These are phyloP conservation scores for Phytophthora litchii DNA, from an alignment of 352 stramenopile genomes.

Conservation along the genomic window DNA sequence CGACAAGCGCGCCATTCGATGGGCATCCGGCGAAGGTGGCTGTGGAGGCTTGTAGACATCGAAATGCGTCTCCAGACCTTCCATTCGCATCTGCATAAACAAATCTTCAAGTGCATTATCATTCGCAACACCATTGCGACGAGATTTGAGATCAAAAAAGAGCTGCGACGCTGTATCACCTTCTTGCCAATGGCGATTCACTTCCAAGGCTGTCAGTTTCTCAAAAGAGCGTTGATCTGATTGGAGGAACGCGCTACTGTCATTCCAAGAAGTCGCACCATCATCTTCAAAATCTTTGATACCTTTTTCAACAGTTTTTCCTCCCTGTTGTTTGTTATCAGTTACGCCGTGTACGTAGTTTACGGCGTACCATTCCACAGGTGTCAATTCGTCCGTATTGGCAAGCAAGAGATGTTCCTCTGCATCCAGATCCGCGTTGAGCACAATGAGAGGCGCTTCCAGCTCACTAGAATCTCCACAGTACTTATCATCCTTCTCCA, in stretches of 20 bases:
- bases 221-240: conserved; percentile 54
- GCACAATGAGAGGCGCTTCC: conserved; percentile 52
- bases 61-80: conserved; percentile 64
- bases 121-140: conserved; percentile 7
- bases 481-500: conserved; percentile 59
- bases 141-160: conserved; percentile 40
- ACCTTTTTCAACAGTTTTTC: conserved; percentile 21
- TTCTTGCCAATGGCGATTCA: conserved; percentile 48
- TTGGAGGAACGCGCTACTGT: conserved; percentile 27
- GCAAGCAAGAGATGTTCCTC: conserved; percentile 84
- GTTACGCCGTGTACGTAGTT: conserved; percentile 71
- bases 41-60: conserved; percentile 59
- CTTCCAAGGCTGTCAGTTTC: conserved; percentile 37
- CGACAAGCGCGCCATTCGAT: conserved; percentile 12
- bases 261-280: conserved; percentile 5
- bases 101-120: conserved; percentile 47
- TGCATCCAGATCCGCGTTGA: conserved; percentile 74
- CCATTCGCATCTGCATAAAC: conserved; percentile 54
- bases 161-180: conserved; percentile 45
- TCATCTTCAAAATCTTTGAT: conserved; percentile 26
- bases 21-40: conserved; percentile 13
- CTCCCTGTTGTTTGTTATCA: conserved; percentile 52
- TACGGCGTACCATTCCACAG: conserved; percentile 87
- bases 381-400: conserved; percentile 83
- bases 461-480: conserved; percentile 47